Percentiles rank a stretch among this genome's conserved stretches.
phyloP scores from a whole-genome alignment of 2,329 filamentous ascomycete genomes.

The Trichoderma endophyticum region DNA sequence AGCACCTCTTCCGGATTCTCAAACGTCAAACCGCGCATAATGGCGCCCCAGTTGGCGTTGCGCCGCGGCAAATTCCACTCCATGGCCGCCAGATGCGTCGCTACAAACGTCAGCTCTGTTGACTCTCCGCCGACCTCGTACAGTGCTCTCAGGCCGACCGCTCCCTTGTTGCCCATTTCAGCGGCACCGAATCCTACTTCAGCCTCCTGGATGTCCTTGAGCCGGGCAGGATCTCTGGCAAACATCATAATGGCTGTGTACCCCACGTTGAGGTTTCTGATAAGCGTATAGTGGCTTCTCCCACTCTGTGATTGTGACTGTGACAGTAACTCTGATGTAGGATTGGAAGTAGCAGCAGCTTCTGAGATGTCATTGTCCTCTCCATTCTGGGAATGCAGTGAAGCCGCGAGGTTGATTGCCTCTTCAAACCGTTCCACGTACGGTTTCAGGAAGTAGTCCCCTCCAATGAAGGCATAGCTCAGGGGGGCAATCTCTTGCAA shows the following conservation, averaged over 20 bases:
- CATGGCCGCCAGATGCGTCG: constrained; percentile 84
- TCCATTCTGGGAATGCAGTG: constrained; percentile 32
- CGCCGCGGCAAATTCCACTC: constrained; percentile 72
- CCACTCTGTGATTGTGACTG: not conserved
- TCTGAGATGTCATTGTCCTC: constrained; percentile 20
- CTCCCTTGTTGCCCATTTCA: constrained; percentile 95
- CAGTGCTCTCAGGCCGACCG: constrained; percentile 71
- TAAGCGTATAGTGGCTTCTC: constrained; percentile 58
- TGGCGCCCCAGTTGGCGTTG: constrained; percentile 84
- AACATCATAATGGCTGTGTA: constrained; percentile 91
- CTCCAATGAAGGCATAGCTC: constrained; percentile 79
- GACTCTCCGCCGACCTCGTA: constrained; percentile 44
- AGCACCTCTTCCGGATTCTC: constrained; percentile 47
- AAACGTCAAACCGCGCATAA: constrained; percentile 79
- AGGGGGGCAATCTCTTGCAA: constrained; percentile 90
- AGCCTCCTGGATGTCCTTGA: constrained; percentile 69
- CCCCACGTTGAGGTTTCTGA: constrained; percentile 72
- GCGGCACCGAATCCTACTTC: constrained; percentile 80
- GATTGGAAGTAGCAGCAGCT: not conserved
- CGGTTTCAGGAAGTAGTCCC: constrained; percentile 70
- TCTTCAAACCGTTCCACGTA: constrained; percentile 72
- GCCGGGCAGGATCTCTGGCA: constrained; percentile 58
- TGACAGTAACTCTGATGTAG: constrained; percentile 4
- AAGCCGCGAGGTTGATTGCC: constrained; percentile 67
- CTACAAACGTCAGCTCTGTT: constrained; percentile 77